Conservation (phyloP, 495 filamentous ascomycete species). For the Penicillium ucsense region DNA sequence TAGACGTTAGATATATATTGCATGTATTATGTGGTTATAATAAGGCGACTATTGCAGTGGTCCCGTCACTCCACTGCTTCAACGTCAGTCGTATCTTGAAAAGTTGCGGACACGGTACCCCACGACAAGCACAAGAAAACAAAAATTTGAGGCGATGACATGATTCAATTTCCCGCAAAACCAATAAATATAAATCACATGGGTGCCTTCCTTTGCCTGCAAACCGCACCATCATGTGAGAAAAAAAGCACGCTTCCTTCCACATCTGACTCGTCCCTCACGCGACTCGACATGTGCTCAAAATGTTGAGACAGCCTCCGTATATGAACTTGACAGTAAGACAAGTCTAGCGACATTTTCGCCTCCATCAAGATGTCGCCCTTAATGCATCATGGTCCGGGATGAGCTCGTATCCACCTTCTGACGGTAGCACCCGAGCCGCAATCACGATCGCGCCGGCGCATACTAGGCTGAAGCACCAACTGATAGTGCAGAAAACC, state of each 20-base stretch:
- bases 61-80: too few relatives aligned
- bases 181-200: too few relatives aligned
- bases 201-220: too few relatives aligned
- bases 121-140: too few relatives aligned
- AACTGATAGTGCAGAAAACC: constrained; percentile 68
- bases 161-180: too few relatives aligned
- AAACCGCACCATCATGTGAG: not conserved
- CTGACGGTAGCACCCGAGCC: constrained; percentile 58
- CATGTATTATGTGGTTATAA: too few relatives aligned
- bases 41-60: too few relatives aligned
- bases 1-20: too few relatives aligned
- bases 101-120: too few relatives aligned
- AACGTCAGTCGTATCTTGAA: too few relatives aligned
- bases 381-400: constrained; percentile 30
- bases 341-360: not conserved
- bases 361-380: constrained; percentile 1
- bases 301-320: constrained; percentile 2
- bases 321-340: not conserved
- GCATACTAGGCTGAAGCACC: constrained; percentile 52
- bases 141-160: too few relatives aligned
- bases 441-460: constrained; percentile 52
- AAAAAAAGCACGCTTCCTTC: not conserved
- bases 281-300: not conserved
- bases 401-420: constrained; percentile 79
- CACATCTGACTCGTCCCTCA: not conserved